Evolutionary conservation across 768 basidiomycete genomes (phyloP).

Genomic region (Mycena leptocephala): DNA sequence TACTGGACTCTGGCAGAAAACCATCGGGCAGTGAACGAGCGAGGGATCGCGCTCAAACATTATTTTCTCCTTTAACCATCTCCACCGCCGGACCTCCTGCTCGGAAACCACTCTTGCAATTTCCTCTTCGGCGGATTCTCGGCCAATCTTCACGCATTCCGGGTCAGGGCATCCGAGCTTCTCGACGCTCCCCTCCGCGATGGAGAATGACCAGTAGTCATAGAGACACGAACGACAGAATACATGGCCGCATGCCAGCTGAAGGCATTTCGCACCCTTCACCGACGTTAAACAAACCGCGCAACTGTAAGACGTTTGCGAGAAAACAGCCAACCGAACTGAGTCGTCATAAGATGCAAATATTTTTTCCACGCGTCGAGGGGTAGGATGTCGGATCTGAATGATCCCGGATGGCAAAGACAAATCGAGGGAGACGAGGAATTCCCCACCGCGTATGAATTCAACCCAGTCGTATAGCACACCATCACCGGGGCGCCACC

Average conservation of each 20-base stretch:
- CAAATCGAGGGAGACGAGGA: slow-evolving; percentile 66
- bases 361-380: slow-evolving; percentile 64
- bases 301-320: slow-evolving; percentile 78
- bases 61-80: slow-evolving; percentile 82
- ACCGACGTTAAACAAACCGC: slow-evolving; percentile 82
- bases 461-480: slow-evolving; percentile 83
- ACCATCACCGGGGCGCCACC: slow-evolving; percentile 76
- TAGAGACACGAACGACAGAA: slow-evolving; percentile 88
- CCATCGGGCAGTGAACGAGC: slow-evolving; percentile 86
- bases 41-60: slow-evolving; percentile 85
- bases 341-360: slow-evolving; percentile 67
- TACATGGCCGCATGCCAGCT: slow-evolving; percentile 81
- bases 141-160: slow-evolving; percentile 77
- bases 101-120: slow-evolving; percentile 80
- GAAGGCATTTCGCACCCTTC: slow-evolving; percentile 84
- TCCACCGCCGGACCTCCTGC: slow-evolving; percentile 80
- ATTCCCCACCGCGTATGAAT: slow-evolving; percentile 77
- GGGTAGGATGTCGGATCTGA: slow-evolving; percentile 68
- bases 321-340: slow-evolving; percentile 69
- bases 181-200: slow-evolving; percentile 84
- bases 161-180: slow-evolving; percentile 89
- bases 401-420: slow-evolving; percentile 45
- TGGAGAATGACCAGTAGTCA: slow-evolving; percentile 88
- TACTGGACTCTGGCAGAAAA: slow-evolving; percentile 87
- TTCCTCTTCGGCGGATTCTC: slow-evolving; percentile 79